Evolutionary conservation across 805 yeast species (phyloP).

Genomic region (Pichia exigua): DNA sequence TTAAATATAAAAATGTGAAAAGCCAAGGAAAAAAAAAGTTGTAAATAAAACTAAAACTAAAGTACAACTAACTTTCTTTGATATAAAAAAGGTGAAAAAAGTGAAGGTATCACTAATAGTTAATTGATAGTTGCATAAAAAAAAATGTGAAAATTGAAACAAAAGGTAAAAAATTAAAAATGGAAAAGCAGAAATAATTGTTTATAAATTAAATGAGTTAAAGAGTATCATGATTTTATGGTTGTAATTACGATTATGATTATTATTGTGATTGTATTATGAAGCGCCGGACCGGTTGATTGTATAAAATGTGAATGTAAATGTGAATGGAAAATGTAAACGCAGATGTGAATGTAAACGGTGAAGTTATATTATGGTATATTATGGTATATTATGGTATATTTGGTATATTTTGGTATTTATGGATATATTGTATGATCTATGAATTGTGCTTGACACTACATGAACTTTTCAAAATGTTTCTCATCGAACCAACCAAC

Average conservation of each 20-base stretch:
- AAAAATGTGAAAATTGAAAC: neutral
- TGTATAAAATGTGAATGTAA: neutral
- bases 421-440: neutral
- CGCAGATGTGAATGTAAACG: neutral
- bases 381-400: neutral
- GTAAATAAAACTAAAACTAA: too few species aligned
- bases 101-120: neutral
- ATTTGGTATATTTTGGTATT: neutral
- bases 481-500: constrained; percentile 87
- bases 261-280: neutral
- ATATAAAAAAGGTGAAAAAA: neutral
- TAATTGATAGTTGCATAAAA: neutral
- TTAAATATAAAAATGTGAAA: neutral
- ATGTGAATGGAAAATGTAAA: neutral
- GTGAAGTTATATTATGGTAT: neutral
- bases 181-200: neutral
- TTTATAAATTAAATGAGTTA: neutral
- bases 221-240: neutral
- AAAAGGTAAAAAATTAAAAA: neutral
- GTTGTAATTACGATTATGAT: neutral
- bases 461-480: constrained; percentile 46
- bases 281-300: neutral
- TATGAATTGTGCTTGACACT: neutral
- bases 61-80: neutral
- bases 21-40: neutral